Evolutionary conservation across 1,284 basidiomycete species (phyloP).

Genomic region (Somion occarium): DNA sequence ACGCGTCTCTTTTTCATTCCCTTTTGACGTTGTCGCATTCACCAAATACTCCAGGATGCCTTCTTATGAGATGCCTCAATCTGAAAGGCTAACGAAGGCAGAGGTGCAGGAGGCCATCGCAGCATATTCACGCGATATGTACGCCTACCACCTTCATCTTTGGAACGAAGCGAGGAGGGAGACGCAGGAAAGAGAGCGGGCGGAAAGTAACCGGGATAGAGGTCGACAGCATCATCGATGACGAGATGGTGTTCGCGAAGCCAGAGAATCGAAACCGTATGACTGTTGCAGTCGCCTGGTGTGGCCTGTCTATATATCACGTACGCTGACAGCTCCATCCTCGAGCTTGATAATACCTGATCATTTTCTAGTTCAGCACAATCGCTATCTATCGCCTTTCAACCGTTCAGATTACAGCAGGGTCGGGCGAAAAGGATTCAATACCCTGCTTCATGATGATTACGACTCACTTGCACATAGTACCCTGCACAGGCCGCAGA

Average conservation of each 20-base stretch:
- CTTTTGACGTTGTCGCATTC: background rate
- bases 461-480: background rate
- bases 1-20: background rate
- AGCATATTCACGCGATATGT: conserved; percentile 27
- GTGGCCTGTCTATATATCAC: too few relatives aligned
- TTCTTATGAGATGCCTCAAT: background rate
- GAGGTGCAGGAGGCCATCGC: conserved; percentile 39
- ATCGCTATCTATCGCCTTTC: background rate
- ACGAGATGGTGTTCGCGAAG: background rate
- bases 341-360: background rate
- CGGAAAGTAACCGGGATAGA: conserved; percentile 1
- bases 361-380: background rate
- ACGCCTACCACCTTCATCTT: conserved; percentile 26
- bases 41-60: background rate
- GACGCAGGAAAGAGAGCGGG: conserved; percentile 6
- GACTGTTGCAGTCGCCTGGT: background rate
- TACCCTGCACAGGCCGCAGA: too few relatives aligned
- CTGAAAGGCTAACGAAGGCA: conserved; percentile 2
- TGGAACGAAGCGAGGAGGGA: conserved; percentile 21
- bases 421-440: background rate
- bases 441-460: background rate
- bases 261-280: background rate
- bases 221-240: background rate
- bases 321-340: too few relatives aligned
- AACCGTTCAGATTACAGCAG: background rate